Evolutionary conservation across 169 alveolate genomes (phyloP), one percentile per base, ranked within the genome.

Genomic region (Plasmodium cynomolgi): DNA sequence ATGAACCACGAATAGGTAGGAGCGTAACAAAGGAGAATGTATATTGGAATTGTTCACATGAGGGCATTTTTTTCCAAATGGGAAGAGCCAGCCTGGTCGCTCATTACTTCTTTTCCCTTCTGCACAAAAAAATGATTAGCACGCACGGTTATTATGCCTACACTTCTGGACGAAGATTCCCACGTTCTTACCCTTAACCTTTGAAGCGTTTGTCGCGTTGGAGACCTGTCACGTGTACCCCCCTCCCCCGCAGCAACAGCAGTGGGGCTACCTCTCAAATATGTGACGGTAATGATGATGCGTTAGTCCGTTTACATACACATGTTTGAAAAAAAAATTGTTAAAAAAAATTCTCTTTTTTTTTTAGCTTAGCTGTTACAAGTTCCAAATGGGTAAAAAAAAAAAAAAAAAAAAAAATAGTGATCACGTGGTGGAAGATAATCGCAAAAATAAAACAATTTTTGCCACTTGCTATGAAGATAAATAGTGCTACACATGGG

Each of bases 331-430:
- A 62, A 62, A 62, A 20, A 62, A 17, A 20, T 4, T 58, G 73
- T 20, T 58, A 58, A 58, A 58, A 58, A 58, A 4, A 58, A n/a
- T 62, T 26, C 33, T 62, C 33, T 62, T 62, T 62, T 62, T 62
- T 79, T 80, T 80, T 34, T 9, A 41, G 56, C 56, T 11, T n/a
- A n/a, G 84, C 20, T 37, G 71, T 80, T 39, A 44, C 23, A 41
- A 41, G 23, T 80, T 80, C 84, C 47, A 80, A 80, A 37, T 80
- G 77, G 3, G 37, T 68, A 68, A 26, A 68, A 68, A 80, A 80
- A 79, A 77, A 77, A 73, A 73, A 73, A n/a, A 15, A 77, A 80
- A 17, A 26, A 81, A 81, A 81, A n/a, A 33, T 17, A 47, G 23
- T 74, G 58, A 83, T 17, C 41, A 83, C 8, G 79, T 71, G 11